Conservation (phyloP, 768 basidiomycete genomes). For the Amyloporia xantha region DNA sequence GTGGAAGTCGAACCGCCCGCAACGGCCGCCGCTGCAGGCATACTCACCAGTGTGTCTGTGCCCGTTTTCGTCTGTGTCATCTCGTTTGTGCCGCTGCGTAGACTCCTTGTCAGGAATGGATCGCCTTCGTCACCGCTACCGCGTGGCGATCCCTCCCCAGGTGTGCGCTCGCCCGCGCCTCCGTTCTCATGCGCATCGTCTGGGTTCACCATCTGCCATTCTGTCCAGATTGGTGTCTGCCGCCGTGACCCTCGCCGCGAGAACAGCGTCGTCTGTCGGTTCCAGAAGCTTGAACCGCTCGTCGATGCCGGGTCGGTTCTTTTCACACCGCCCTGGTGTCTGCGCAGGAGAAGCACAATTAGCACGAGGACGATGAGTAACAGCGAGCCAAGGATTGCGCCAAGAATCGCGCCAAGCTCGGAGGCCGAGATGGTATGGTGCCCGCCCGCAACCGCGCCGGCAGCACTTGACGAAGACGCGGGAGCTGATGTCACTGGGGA, state of each 20-base stretch:
- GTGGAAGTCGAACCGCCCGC: constrained; percentile 9
- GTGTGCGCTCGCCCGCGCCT: constrained; percentile 6
- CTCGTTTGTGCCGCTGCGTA: constrained; percentile 16
- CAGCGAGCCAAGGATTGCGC: constrained; percentile 52
- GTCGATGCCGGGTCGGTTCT: constrained; percentile 19
- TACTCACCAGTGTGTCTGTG: constrained; percentile 24
- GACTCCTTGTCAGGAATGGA: constrained; percentile 38
- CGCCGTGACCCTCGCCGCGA: constrained; percentile 10
- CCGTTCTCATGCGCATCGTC: constrained; percentile 8
- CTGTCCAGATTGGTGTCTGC: constrained; percentile 26
- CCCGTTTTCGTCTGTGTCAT: constrained; percentile 19
- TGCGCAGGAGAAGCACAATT: constrained; percentile 36
- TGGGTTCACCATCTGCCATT: constrained; percentile 26
- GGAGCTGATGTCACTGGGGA: constrained; percentile 2
- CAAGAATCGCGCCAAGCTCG: constrained; percentile 51
- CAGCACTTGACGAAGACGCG: constrained; percentile 6
- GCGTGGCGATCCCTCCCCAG: constrained; percentile 64
- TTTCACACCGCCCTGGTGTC: constrained; percentile 16
- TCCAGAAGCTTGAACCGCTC: constrained; percentile 28
- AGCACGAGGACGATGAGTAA: constrained; percentile 49
- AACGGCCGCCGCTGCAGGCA: constrained; percentile 18
- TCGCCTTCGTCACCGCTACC: constrained; percentile 66
- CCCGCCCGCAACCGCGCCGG: constrained; percentile 10
- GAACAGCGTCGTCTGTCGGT: constrained; percentile 30
- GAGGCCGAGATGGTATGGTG: constrained; percentile 19